Conservation (phyloP, 345 rosid genomes). For the Noccaea caerulescens region DNA sequence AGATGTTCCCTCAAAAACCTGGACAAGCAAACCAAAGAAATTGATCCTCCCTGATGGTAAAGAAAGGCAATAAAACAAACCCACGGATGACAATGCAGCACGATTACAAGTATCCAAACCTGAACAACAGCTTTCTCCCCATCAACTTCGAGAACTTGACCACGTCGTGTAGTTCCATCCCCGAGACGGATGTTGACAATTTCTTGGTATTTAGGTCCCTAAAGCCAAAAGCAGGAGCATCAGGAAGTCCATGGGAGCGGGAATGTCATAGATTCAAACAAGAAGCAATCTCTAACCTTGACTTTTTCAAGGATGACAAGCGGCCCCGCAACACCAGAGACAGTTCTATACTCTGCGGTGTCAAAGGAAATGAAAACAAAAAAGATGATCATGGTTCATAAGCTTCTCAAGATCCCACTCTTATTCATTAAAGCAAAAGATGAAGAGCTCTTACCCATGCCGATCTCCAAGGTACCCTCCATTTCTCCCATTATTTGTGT, state of each 20-base stretch:
- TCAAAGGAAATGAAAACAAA: slow-evolving; percentile 10
- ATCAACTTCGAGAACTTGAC: slow-evolving; percentile 97
- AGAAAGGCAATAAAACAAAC: not conserved
- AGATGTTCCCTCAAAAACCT: slow-evolving; percentile 88
- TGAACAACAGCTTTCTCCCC: slow-evolving; percentile 98
- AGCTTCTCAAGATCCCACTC: slow-evolving; percentile 8
- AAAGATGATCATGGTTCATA: not conserved
- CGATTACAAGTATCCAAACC: slow-evolving; percentile 42
- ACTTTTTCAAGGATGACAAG: slow-evolving; percentile 92
- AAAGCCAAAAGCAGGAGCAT: not conserved
- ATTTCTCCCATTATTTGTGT: slow-evolving; percentile 32
- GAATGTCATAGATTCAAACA: not conserved
- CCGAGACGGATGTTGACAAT: slow-evolving; percentile 94
- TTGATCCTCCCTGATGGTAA: not conserved
- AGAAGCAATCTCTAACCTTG: slow-evolving; percentile 50
- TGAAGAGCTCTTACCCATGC: slow-evolving; percentile 60
- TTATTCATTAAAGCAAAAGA: not conserved
- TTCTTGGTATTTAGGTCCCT: slow-evolving; percentile 99
- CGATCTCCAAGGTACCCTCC: slow-evolving; percentile 68
- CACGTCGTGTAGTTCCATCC: slow-evolving; percentile 86
- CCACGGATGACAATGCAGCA: not conserved
- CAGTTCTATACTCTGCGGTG: slow-evolving; percentile 78
- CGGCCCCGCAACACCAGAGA: slow-evolving; percentile 72
- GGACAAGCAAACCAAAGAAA: slow-evolving; percentile 13
- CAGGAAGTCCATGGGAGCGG: not conserved